Evolutionary conservation across 75 land plant genomes (phyloP).

Genomic region (Pseudotsuga menziesii): DNA sequence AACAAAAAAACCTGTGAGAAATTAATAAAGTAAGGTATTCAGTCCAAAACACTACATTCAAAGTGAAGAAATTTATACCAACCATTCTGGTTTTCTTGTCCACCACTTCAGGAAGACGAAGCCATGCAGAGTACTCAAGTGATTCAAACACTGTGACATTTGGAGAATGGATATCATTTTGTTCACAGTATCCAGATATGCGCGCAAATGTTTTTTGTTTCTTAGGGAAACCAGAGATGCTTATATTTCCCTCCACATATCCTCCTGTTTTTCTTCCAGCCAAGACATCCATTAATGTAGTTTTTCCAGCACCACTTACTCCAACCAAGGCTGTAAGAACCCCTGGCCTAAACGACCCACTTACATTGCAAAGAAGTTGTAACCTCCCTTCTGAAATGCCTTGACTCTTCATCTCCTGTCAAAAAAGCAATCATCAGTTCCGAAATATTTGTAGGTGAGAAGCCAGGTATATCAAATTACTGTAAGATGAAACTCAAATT

Average conservation of each 20-base stretch:
- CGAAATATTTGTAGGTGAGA: not conserved
- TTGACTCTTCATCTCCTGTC: conserved; percentile 10
- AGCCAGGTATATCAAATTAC: not conserved
- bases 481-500: not conserved
- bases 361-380: conserved; percentile 11
- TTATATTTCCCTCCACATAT: conserved; percentile 19
- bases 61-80: not conserved
- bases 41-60: not conserved
- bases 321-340: conserved; percentile 34
- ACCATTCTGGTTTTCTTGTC: conserved; percentile 15
- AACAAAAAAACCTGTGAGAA: not conserved
- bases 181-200: conserved; percentile 25
- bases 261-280: conserved; percentile 34
- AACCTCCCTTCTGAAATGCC: not conserved
- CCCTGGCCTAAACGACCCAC: conserved; percentile 42
- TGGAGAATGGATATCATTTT: conserved; percentile 23
- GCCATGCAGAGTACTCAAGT: conserved; percentile 22
- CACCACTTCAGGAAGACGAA: conserved; percentile 13
- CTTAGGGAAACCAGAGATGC: conserved; percentile 25
- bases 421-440: not conserved
- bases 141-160: conserved; percentile 23
- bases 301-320: conserved; percentile 33
- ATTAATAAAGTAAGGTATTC: not conserved
- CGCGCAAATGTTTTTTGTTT: conserved; percentile 24
- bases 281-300: conserved; percentile 29